Percentiles rank a stretch among this genome's conserved stretches.
These are phyloP conservation scores for Populus deltoides DNA, from an alignment of 345 rosid genomes.

Conservation along the genomic window DNA sequence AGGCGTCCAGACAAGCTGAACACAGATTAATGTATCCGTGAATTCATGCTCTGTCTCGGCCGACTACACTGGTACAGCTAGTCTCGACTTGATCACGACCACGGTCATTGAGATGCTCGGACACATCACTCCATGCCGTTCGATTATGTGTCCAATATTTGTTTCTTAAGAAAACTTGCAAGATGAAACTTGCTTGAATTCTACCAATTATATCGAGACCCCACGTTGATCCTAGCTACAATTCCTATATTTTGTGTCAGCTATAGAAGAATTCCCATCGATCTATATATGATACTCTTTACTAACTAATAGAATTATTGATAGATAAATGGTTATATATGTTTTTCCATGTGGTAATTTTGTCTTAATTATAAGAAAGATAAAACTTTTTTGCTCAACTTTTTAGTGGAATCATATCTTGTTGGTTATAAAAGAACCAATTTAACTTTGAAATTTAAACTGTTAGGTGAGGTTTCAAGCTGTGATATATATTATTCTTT, in stretches of 20 bases:
- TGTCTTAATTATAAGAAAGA: too few relatives aligned
- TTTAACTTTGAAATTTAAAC: fast-evolving
- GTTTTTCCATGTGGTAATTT: too few relatives aligned
- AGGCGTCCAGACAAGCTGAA: not conserved
- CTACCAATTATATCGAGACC: not conserved
- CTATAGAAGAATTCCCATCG: not conserved
- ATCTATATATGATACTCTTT: not conserved
- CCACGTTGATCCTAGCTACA: not conserved
- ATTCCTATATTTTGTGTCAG: not conserved
- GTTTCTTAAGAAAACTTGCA: not conserved
- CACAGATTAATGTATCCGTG: not conserved
- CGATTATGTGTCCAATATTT: not conserved
- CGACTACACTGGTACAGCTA: not conserved
- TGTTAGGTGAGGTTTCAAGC: fast-evolving
- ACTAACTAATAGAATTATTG: too few relatives aligned
- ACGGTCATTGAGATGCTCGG: not conserved
- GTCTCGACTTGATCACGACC: not conserved
- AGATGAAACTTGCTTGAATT: not conserved
- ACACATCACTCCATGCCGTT: not conserved
- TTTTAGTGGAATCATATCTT: too few relatives aligned
- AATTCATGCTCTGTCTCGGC: not conserved
- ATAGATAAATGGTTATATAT: too few relatives aligned
- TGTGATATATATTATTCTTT: too few relatives aligned
- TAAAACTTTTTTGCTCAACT: too few relatives aligned
- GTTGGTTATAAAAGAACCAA: fast-evolving